Evolutionary conservation across 2,329 filamentous ascomycete species (phyloP), one percentile per base, ranked within the genome.

Genomic region (Coniochaeta sp.): DNA sequence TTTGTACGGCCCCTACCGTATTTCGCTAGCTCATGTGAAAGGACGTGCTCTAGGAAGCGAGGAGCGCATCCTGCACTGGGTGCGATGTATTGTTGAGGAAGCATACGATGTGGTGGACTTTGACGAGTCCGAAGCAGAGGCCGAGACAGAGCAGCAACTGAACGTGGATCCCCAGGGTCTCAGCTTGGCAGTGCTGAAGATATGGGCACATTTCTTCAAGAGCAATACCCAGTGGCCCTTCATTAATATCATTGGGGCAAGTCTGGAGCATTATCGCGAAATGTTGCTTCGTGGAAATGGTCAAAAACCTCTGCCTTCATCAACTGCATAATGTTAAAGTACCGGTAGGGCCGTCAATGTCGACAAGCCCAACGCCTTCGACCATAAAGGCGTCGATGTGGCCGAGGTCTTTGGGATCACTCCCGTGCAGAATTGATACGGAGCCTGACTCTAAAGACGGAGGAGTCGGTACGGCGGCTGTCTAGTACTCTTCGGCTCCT

Each of bases 171-270:
- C 74, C 0, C 65, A 67, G 2, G 62, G 65, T 3, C 68, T 78
- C 1, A 71, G 74, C 6, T 61, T 76, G 0, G 73, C 74, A 0
- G 75, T 79, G 0, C 47, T 78, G 14, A 74, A 71, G 17, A 77
- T 79, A 6, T 79, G 77, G 77, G 72, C 72, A n/a, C 73, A 77
- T 6, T 78, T 79, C 62, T 79, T 79, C 64, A 73, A 74, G 43
- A 75, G 76, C 5, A 79, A 79, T n/a, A 77, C 76, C 0, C 76
- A 79, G 58, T 79, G 77, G 77, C 73, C 73, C 0, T 78, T 79
- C 57, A 77, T 79, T 38, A 78, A 79, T 19, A 75, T 77, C 1
- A 70, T 79, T 0, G 77, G 77, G 0, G 58, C 68, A 12, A 75
- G 76, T 34, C 58, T 79, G 16, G 73, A 77, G 58, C 67, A 62